phyloP scores from a whole-genome alignment of 2,329 filamentous ascomycete species.

The Phyllachora maydis region DNA sequence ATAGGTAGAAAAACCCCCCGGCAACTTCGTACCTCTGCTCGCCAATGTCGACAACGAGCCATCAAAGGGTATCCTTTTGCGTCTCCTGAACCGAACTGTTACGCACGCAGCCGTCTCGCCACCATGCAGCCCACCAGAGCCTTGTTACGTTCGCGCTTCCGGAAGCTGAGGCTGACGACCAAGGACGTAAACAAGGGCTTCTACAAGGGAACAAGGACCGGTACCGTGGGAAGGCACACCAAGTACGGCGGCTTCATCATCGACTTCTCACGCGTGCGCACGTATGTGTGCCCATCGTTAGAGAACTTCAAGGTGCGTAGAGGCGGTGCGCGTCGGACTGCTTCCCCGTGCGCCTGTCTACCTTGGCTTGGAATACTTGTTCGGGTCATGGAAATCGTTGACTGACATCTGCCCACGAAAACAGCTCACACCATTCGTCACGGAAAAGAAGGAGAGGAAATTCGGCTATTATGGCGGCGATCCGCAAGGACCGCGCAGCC shows the following conservation, averaged over 20 bases:
- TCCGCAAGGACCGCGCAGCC: slow-evolving; percentile 31
- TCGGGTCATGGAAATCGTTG: background rate
- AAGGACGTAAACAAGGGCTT: slow-evolving; percentile 86
- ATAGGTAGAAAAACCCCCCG: too few relatives aligned
- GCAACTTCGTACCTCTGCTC: background rate
- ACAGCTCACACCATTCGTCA: slow-evolving; percentile 66
- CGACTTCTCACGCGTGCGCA: slow-evolving; percentile 75
- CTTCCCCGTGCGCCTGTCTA: background rate
- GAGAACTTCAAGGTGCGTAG: slow-evolving; percentile 49
- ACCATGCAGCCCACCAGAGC: slow-evolving; percentile 47
- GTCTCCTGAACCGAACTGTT: too few relatives aligned
- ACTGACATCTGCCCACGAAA: slow-evolving; percentile 4
- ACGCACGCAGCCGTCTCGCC: too few relatives aligned
- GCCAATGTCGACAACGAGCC: background rate
- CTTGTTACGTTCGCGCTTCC: slow-evolving; percentile 42
- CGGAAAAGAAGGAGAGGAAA: slow-evolving; percentile 29
- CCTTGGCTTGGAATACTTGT: background rate
- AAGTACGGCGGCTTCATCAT: slow-evolving; percentile 69
- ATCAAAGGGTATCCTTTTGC: background rate
- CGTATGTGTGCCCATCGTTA: slow-evolving; percentile 63
- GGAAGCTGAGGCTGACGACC: slow-evolving; percentile 66
- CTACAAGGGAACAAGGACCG: slow-evolving; percentile 91
- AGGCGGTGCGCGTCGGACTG: background rate
- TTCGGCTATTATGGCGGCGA: slow-evolving; percentile 33
- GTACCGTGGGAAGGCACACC: slow-evolving; percentile 70